Base-by-base conservation (phyloP, 2,329 filamentous ascomycete genomes). In the Paradendryphiella salina region DNA sequence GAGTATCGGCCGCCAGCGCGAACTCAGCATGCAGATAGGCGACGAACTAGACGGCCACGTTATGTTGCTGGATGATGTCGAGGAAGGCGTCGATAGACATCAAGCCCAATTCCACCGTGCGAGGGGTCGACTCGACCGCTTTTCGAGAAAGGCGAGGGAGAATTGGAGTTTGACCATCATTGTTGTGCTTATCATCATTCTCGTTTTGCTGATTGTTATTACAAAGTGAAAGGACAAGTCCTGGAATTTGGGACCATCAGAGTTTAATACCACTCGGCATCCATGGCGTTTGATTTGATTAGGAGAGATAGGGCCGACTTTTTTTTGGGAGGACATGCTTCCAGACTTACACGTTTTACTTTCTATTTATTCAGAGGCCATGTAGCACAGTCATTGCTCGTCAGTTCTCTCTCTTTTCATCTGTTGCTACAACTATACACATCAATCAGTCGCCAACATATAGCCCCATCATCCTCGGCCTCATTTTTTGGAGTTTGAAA, bases 41-140 rank as follows among this genome's bases (percentile, higher is more conserved):
- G 89, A 96, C 71, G 94, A 99, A 79, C 80, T 99, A 29, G 94
- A 97, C 64, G 87, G 85, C 61, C 94, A 99, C 66, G 88, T 95
- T 31, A 81, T 87, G 62, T 80, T 99, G 79, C 79, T 99, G 23
- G 93, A 96, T 71, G 93, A 96, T 65, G 85, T 95, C 36, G 94
- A 97, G 68, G 82, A 82, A 36, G 82, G 87, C 15, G 88, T 92
- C 6, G 91, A 96, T 71, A 79, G 92, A 50, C 92, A 97, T 75
- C 83, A 87, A 71, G 79, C 79, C 20, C 85, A 89, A 41, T 78
- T 99, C 43, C 84, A 91, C 60, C 80, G 89, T 8, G 94, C 93
- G 26, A 82, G 85, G 63, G 83, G 82, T 59, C 80, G 86, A 61
- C 76, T 99, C 55, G 86, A 86, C 33, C 82, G 81, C 59, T 84